Base-by-base conservation (phyloP, 768 basidiomycete species). In the Kwoniella dejecticola region DNA sequence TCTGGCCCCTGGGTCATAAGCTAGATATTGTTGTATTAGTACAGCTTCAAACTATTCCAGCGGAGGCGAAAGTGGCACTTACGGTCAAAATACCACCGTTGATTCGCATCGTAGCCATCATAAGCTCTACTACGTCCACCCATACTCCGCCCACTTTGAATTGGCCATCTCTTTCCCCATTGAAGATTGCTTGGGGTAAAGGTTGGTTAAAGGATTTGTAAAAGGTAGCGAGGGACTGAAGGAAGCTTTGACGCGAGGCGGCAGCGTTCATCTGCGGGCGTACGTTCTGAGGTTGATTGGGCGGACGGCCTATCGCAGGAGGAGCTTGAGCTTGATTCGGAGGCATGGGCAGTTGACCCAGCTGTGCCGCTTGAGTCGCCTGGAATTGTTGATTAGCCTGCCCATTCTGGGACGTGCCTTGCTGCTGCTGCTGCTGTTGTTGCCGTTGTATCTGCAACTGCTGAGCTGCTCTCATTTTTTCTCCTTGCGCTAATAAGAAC, bases 81-180 rank as follows among this genome's bases (percentile, higher is more conserved):
- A 71, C 70, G 15, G 63, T 61, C 23, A 61, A 38, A 17, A 64
- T 59, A 1, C 72, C 72, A 5, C 65, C 65, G 45, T 36, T 36
- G 7, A 41, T 26, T 46, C 64, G 52, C 58, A 74, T 60, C 10
- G 70, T 62, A 2, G 59, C 30, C 69, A 74, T 67, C 48, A 70
- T 66, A 17, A 74, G 41, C 29, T 74, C 69, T 29, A 71, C 61
- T 31, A 70, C 46, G 15, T 74, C 72, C 15, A 74, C 30, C 67
- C 67, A 71, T 10, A 29, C 60, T 23, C 61, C 63, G 1, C 64
- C 72, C 24, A 74, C 50, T 31, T 65, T 62, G 36, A 74, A 41
- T 3, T 40, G 33, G n/a, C 72, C 69, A 15, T 68, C 67, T 23
- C 62, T 29, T 26, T 70, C 67, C 13, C 67, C 72, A 24, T 67